These are phyloP conservation scores for Phylloporus sp. DNA, from an alignment of 768 basidiomycete genomes.

Conservation along the genomic window DNA sequence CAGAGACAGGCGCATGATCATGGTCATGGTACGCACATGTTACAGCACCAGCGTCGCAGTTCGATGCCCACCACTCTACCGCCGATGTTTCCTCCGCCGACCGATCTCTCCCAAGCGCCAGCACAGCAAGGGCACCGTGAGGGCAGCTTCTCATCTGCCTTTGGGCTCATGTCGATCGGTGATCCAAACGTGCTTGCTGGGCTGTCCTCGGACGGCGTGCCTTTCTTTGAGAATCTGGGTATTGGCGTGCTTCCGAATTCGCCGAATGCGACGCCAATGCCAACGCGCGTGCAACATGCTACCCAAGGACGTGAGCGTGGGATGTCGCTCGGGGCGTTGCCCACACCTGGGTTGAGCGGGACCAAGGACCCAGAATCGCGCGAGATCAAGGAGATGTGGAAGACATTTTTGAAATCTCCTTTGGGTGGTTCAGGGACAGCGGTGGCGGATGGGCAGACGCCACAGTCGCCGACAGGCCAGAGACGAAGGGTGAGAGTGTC, in stretches of 20 bases:
- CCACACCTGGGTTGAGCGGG: conserved; percentile 31
- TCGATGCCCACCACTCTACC: conserved; percentile 15
- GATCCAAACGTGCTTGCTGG: conserved; percentile 67
- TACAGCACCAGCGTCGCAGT: conserved; percentile 17
- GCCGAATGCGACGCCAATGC: conserved; percentile 50
- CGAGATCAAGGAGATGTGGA: conserved; percentile 72
- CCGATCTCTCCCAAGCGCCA: conserved; percentile 7
- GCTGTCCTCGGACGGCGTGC: conserved; percentile 51
- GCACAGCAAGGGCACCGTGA: conserved; percentile 20
- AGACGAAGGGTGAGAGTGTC: conserved; percentile 53
- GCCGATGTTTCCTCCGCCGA: neutral
- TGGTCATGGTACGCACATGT: conserved; percentile 1
- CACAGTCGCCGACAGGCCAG: conserved; percentile 28
- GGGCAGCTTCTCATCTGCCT: conserved; percentile 54
- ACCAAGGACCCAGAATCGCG: conserved; percentile 35
- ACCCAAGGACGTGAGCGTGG: conserved; percentile 20
- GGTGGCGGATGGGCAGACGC: conserved; percentile 11
- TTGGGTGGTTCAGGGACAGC: conserved; percentile 36
- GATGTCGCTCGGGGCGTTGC: conserved; percentile 26
- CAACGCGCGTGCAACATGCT: conserved; percentile 23
- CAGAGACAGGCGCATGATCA: conserved; percentile 16
- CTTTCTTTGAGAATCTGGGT: conserved; percentile 51
- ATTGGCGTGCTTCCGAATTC: conserved; percentile 33
- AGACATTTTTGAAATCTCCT: conserved; percentile 68
- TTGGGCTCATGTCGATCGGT: conserved; percentile 74